Conservation (phyloP, 148 eudicot genomes). For the Tetragonia tetragonoides region DNA sequence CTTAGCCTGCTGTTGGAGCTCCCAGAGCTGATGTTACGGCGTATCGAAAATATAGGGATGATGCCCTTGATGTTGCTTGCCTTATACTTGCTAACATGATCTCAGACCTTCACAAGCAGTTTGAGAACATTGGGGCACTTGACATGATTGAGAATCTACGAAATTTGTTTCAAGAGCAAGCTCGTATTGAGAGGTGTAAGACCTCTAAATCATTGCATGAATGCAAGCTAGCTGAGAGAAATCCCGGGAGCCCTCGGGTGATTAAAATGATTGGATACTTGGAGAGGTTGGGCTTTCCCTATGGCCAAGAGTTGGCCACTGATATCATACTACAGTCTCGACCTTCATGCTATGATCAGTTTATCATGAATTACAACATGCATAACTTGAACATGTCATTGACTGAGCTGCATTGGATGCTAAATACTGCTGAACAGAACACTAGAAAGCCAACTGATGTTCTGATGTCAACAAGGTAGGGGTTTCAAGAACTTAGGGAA, state of each 20-base stretch:
- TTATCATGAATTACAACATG: too few relatives aligned
- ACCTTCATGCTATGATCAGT: neutral
- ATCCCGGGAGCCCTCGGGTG: neutral
- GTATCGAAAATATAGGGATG: too few relatives aligned
- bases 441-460: neutral
- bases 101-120: neutral
- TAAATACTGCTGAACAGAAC: neutral
- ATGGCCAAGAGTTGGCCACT: neutral
- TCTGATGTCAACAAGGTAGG: neutral
- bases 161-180: neutral
- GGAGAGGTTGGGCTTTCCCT: neutral
- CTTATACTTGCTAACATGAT: neutral
- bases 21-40: too few relatives aligned
- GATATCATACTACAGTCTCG: neutral
- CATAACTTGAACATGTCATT: too few relatives aligned
- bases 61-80: neutral
- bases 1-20: too few relatives aligned
- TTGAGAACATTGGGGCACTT: neutral
- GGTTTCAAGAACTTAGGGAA: neutral
- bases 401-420: conserved; percentile 9
- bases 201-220: neutral
- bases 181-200: conserved; percentile 7
- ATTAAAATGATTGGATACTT: neutral
- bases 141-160: neutral
- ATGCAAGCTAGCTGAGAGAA: neutral